Percentiles rank a stretch among this genome's conserved stretches.
These are phyloP conservation scores for Lasiodiplodia hormozganensis DNA, from an alignment of 2,329 filamentous ascomycete genomes.

Conservation along the genomic window DNA sequence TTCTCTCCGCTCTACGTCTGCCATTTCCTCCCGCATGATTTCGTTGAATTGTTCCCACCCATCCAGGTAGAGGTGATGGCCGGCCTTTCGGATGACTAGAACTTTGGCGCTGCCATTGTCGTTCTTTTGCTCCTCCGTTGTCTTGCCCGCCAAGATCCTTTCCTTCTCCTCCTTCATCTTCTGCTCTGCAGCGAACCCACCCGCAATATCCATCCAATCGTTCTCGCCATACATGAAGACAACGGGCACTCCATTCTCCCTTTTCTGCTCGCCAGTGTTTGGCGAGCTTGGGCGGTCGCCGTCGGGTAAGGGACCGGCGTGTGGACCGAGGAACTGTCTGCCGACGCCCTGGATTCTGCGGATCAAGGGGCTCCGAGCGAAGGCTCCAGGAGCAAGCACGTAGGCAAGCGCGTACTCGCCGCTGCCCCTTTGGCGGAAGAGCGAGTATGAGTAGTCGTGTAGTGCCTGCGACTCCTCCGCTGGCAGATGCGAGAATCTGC, in stretches of 20 bases:
- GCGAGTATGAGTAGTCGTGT: constrained; percentile 91
- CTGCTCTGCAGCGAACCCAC: constrained; percentile 80
- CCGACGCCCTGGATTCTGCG: constrained; percentile 86
- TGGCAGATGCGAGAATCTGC: constrained; percentile 89
- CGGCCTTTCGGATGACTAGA: constrained; percentile 73
- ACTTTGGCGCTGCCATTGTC: constrained; percentile 88
- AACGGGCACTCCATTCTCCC: constrained; percentile 76
- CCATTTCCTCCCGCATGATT: constrained; percentile 71
- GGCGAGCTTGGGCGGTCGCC: constrained; percentile 34
- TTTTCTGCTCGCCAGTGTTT: constrained; percentile 39
- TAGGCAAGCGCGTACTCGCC: constrained; percentile 95
- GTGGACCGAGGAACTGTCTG: constrained; percentile 63
- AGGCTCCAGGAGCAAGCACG: constrained; percentile 90
- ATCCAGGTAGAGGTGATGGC: constrained; percentile 76
- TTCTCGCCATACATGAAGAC: constrained; percentile 97
- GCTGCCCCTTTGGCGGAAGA: constrained; percentile 90
- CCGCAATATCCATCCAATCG: constrained; percentile 98
- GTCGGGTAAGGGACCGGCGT: constrained; percentile 34
- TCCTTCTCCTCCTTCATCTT: constrained; percentile 74
- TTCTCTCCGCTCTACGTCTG: constrained; percentile 60
- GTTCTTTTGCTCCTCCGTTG: constrained; percentile 68
- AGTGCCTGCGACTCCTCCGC: constrained; percentile 79
- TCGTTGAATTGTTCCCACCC: constrained; percentile 74
- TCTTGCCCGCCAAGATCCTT: constrained; percentile 64
- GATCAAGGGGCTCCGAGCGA: constrained; percentile 86